Conservation (phyloP, 768 basidiomycete species). For the Suillus clintonianus region DNA sequence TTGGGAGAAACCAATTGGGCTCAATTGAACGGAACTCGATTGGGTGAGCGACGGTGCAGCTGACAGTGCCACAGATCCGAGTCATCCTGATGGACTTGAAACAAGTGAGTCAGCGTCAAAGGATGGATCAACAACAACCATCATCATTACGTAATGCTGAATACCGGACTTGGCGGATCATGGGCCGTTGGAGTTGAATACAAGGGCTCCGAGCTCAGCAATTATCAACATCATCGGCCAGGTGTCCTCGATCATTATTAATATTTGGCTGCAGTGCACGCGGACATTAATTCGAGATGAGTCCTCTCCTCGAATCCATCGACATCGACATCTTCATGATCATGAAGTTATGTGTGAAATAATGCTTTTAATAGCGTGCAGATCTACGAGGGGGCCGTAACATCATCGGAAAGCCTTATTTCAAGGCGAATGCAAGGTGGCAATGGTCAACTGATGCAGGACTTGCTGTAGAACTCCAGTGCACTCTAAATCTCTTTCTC, state of each 20-base stretch:
- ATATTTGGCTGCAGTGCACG: not conserved
- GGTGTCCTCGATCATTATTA: too few species aligned
- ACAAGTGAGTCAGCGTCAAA: too few species aligned
- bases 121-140: too few species aligned
- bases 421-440: conserved; percentile 17
- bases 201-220: not conserved
- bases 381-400: conserved; percentile 19
- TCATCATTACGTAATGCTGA: too few species aligned
- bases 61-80: too few species aligned
- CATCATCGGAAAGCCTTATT: conserved; percentile 26
- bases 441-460: conserved; percentile 57
- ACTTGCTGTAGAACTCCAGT: conserved; percentile 76
- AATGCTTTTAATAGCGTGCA: conserved; percentile 12
- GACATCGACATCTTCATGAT: conserved; percentile 47
- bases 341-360: conserved; percentile 50
- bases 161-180: too few species aligned
- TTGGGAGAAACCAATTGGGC: too few species aligned
- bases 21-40: too few species aligned
- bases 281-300: conserved; percentile 47
- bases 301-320: conserved; percentile 52
- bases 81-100: too few species aligned
- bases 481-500: conserved; percentile 74
- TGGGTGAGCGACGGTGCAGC: too few species aligned
- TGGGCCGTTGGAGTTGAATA: not conserved
- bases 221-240: not conserved